Percentiles rank a stretch among this genome's conserved stretches.
These are phyloP conservation scores for Amborella trichopoda DNA, from an alignment of 164 flowering plant species.

Conservation along the genomic window DNA sequence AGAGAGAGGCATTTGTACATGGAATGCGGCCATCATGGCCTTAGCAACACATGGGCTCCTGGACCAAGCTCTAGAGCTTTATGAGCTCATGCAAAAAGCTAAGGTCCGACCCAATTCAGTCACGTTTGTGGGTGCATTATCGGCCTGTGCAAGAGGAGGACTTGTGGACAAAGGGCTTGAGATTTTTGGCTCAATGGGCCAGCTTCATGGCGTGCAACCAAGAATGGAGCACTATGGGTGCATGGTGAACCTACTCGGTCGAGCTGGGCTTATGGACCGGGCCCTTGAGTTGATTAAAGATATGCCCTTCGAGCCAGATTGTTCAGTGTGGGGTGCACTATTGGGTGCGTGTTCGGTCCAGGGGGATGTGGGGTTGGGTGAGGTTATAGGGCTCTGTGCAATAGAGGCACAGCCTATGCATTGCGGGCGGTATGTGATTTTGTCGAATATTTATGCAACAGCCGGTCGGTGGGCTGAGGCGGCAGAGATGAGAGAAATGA, in stretches of 20 bases:
- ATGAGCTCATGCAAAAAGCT: constrained; percentile 1
- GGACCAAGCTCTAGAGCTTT: constrained; percentile 4
- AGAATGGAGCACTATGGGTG: constrained; percentile 5
- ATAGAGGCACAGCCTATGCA: constrained; percentile 2
- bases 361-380: constrained; percentile 1
- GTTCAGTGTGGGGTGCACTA: constrained; percentile 6
- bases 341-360: constrained; percentile 7
- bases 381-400: background rate
- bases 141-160: constrained; percentile 4
- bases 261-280: constrained; percentile 5
- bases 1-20: background rate
- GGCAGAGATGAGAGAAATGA: constrained; percentile 2
- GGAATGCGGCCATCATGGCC: constrained; percentile 5
- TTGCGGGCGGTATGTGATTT: constrained; percentile 7
- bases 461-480: constrained; percentile 5
- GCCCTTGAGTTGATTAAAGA: background rate
- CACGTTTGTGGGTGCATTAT: constrained; percentile 4
- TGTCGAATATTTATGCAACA: constrained; percentile 4
- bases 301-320: constrained; percentile 8
- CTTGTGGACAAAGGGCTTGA: constrained; percentile 3
- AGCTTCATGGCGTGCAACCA: background rate
- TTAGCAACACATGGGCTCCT: constrained; percentile 5
- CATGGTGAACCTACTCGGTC: constrained; percentile 7
- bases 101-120: constrained; percentile 4
- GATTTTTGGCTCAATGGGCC: constrained; percentile 1